Evolutionary conservation across 495 filamentous ascomycete species (phyloP).

Genomic region (Aspergillus affinis): DNA sequence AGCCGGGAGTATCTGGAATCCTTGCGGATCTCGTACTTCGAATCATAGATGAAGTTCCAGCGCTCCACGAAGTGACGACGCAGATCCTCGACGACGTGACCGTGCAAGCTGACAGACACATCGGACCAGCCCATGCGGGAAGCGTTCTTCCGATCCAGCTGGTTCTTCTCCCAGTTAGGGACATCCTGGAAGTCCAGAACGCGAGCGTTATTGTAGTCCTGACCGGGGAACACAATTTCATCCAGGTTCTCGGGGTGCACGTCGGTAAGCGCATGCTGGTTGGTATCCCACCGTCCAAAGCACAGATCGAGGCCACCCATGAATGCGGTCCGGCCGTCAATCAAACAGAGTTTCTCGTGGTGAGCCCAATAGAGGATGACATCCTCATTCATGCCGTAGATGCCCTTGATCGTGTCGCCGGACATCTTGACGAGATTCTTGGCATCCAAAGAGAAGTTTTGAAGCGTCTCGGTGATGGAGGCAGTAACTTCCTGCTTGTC

Average conservation of each 20-base stretch:
- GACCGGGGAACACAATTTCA: constrained; percentile 78
- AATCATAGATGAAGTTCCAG: constrained; percentile 90
- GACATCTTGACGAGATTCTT: constrained; percentile 58
- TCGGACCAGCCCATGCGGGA: constrained; percentile 96
- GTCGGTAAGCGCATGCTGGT: constrained; percentile 80
- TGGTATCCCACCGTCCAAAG: constrained; percentile 64
- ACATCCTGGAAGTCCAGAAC: constrained; percentile 88
- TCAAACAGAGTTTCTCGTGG: constrained; percentile 86
- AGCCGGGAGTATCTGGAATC: constrained; percentile 61
- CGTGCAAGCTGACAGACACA: constrained; percentile 77
- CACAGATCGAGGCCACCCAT: constrained; percentile 75
- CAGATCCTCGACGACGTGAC: constrained; percentile 76
- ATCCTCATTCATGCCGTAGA: constrained; percentile 81
- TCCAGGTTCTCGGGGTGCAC: constrained; percentile 76
- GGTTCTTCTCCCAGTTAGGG: constrained; percentile 78
- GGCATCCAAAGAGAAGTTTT: constrained; percentile 52
- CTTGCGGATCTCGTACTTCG: constrained; percentile 73
- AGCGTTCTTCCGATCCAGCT: constrained; percentile 74
- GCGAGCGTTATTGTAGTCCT: constrained; percentile 93
- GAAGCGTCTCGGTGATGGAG: constrained; percentile 49
- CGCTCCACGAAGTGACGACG: constrained; percentile 77
- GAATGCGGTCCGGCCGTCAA: constrained; percentile 80
- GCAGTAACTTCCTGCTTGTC: constrained; percentile 59
- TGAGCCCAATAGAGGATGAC: constrained; percentile 93
- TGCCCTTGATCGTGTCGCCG: constrained; percentile 62